Percentiles rank a stretch among this genome's conserved stretches.
phyloP scores from a whole-genome alignment of 495 filamentous ascomycete genomes.

The Jackrogersella multiformis region DNA sequence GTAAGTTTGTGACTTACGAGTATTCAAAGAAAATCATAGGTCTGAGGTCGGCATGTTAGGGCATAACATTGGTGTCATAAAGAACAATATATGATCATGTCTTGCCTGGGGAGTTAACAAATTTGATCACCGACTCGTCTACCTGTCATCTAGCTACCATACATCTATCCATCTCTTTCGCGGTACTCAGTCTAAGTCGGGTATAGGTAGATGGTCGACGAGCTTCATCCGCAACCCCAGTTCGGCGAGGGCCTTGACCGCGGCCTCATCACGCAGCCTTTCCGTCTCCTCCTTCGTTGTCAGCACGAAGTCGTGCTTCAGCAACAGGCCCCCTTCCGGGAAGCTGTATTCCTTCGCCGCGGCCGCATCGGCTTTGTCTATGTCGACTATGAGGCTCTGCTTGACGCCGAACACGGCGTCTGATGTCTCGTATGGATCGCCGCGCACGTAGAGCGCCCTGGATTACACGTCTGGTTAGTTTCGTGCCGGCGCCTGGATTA shows the following conservation, averaged over 20 bases:
- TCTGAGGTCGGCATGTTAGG: too few relatives aligned
- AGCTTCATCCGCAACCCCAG: conserved; percentile 79
- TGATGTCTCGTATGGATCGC: conserved; percentile 87
- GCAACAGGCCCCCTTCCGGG: conserved; percentile 70
- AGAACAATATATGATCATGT: too few relatives aligned
- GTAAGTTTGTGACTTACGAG: too few relatives aligned
- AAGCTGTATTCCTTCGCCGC: conserved; percentile 71
- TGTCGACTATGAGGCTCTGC: conserved; percentile 78
- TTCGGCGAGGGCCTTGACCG: conserved; percentile 73
- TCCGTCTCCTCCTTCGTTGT: conserved; percentile 74
- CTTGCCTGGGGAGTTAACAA: too few relatives aligned
- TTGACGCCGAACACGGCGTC: conserved; percentile 97
- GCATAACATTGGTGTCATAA: too few relatives aligned
- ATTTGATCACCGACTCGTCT: too few relatives aligned
- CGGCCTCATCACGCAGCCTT: conserved; percentile 74
- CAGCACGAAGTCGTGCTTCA: conserved; percentile 80
- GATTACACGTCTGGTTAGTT: conserved; percentile 3
- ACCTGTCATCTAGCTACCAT: not conserved
- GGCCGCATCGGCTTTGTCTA: conserved; percentile 69
- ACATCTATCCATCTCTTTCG: not conserved
- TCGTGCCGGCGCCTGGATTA: not conserved
- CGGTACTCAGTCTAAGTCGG: conserved; percentile 61
- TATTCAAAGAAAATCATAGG: too few relatives aligned
- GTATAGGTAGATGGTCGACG: conserved; percentile 83
- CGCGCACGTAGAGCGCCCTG: conserved; percentile 81